phyloP scores from a whole-genome alignment of 768 basidiomycete species.

The Suillus discolor region DNA sequence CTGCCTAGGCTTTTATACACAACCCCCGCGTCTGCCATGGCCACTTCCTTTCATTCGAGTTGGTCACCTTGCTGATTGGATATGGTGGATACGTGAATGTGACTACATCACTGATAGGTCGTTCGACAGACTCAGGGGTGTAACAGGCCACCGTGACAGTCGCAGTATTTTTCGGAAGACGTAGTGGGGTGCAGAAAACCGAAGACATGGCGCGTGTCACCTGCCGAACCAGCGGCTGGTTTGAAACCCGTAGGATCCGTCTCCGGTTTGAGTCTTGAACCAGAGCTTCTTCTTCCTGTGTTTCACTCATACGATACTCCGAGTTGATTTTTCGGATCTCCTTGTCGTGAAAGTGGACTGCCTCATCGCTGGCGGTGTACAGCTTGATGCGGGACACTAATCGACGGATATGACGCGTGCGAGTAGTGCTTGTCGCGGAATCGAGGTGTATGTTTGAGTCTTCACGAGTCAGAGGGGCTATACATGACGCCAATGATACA shows the following conservation, averaged over 20 bases:
- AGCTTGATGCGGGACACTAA: neutral
- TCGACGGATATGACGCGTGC: neutral
- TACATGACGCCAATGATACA: neutral
- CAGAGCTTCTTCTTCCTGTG: neutral
- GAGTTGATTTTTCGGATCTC: neutral
- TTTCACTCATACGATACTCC: neutral
- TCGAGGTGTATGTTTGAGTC: neutral
- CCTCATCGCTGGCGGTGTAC: neutral
- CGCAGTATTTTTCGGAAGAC: neutral
- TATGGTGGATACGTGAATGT: neutral
- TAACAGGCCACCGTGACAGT: neutral
- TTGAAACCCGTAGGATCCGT: neutral
- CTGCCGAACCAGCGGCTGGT: slow-evolving; percentile 1
- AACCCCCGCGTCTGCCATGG: neutral
- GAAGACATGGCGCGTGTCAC: neutral
- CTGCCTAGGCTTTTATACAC: neutral
- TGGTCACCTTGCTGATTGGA: neutral
- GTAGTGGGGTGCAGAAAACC: neutral
- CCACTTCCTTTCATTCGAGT: neutral
- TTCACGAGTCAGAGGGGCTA: neutral
- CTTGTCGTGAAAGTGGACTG: neutral
- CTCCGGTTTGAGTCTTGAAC: neutral
- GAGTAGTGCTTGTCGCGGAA: neutral
- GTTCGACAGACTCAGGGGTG: neutral
- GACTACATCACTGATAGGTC: neutral